phyloP scores from a whole-genome alignment of 306 rosid species.

The Dalbergia oliveri region DNA sequence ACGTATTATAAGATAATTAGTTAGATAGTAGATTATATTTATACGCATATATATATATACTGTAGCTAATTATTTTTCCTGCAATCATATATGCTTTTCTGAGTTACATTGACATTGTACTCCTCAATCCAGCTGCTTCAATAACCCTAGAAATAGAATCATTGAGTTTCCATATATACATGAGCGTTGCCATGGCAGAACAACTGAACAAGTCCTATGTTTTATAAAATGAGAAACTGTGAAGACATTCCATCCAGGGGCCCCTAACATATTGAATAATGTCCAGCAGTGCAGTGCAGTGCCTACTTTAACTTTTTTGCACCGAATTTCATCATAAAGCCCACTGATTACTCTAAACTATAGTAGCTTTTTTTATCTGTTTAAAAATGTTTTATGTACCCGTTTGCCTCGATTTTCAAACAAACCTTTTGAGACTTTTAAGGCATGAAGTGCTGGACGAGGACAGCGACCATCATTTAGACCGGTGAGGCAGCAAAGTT shows the following conservation, averaged over 20 bases:
- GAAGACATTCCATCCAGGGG: constrained; percentile 32
- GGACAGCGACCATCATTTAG: constrained; percentile 50
- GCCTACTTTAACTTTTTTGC: constrained; percentile 45
- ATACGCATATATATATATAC: background rate
- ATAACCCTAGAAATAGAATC: background rate
- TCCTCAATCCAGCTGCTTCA: background rate
- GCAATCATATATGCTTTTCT: too few relatives aligned
- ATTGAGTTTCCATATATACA: background rate
- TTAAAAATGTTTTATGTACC: constrained; percentile 33
- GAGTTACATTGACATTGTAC: too few relatives aligned
- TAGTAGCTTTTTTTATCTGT: constrained; percentile 25
- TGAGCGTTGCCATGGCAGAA: constrained; percentile 1
- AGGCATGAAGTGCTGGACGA: constrained; percentile 55
- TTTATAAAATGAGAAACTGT: constrained; percentile 7
- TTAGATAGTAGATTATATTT: background rate
- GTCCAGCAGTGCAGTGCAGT: background rate
- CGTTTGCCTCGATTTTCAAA: constrained; percentile 40
- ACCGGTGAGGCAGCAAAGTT: constrained; percentile 43
- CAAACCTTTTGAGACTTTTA: constrained; percentile 57
- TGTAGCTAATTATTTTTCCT: background rate
- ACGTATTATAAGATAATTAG: background rate
- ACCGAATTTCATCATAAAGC: constrained; percentile 57
- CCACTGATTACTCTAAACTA: constrained; percentile 44
- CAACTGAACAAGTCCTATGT: constrained; percentile 4
- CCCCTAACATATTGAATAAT: constrained; percentile 40